A percentile compares a stretch with the other conserved stretches of the same genome.
phyloP scores from a whole-genome alignment of 2,329 filamentous ascomycete species.

The Colletotrichum sp. region DNA sequence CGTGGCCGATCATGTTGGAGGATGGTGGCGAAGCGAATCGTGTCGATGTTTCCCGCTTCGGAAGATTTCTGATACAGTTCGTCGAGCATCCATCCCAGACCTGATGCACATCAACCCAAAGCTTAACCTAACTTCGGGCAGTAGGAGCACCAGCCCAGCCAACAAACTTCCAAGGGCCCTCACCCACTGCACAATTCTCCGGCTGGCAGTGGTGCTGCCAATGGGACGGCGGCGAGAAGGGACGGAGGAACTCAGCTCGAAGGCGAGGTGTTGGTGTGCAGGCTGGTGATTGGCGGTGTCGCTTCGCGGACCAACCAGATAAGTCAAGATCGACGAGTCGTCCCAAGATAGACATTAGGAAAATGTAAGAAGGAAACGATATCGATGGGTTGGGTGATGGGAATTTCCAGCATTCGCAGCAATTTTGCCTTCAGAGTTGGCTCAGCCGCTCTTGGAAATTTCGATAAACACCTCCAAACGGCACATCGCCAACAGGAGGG shows the following conservation, averaged over 20 bases:
- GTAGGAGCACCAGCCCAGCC: not conserved
- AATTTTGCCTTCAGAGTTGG: not conserved
- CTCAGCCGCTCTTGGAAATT: not conserved
- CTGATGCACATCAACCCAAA: slow-evolving; percentile 5
- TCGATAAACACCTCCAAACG: not conserved
- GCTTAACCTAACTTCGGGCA: not conserved
- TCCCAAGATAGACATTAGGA: not conserved
- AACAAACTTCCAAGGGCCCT: not conserved
- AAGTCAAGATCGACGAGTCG: not conserved
- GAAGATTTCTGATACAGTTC: not conserved
- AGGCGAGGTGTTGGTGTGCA: not conserved
- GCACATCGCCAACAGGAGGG: not conserved
- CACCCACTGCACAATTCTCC: not conserved
- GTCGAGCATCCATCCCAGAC: not conserved
- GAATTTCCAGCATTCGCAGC: not conserved
- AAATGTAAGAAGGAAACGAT: not conserved
- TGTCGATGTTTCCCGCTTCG: not conserved
- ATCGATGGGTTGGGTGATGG: not conserved
- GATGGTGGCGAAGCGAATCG: slow-evolving; percentile 3
- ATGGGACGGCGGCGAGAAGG: not conserved
- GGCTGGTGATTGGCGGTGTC: not conserved
- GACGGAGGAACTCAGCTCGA: not conserved
- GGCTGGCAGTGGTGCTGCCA: not conserved
- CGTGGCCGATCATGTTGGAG: not conserved
- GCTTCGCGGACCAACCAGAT: not conserved